Evolutionary conservation across 2,329 filamentous ascomycete genomes (phyloP).

Genomic region (Hypoxylon sp.): DNA sequence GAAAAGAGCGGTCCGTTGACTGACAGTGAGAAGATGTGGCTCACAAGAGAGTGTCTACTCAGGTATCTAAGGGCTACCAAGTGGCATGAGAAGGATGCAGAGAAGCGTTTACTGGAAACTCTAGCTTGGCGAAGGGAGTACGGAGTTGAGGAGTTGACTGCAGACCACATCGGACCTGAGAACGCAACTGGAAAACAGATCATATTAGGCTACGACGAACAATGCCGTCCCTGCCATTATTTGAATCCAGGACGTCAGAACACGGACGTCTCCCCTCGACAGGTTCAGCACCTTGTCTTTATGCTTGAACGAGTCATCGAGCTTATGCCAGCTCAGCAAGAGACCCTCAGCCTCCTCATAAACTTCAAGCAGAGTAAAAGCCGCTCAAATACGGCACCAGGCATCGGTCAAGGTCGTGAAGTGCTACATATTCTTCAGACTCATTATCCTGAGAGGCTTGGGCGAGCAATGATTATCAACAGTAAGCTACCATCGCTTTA

Average conservation of each 20-base stretch:
- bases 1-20: constrained; percentile 75
- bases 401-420: constrained; percentile 81
- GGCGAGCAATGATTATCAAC: constrained; percentile 89
- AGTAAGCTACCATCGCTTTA: constrained; percentile 63
- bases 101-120: constrained; percentile 83
- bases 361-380: constrained; percentile 88
- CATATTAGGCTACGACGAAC: constrained; percentile 86
- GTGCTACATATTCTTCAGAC: constrained; percentile 93
- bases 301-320: constrained; percentile 94
- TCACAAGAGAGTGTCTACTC: constrained; percentile 91
- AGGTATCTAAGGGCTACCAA: constrained; percentile 95
- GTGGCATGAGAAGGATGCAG: constrained; percentile 82
- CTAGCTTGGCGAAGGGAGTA: constrained; percentile 93
- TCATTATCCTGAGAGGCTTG: constrained; percentile 94
- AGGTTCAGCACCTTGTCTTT: constrained; percentile 94
- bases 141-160: constrained; percentile 80
- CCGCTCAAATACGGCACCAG: constrained; percentile 79
- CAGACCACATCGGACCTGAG: constrained; percentile 91
- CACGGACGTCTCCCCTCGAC: constrained; percentile 85
- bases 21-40: constrained; percentile 87
- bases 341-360: constrained; percentile 87
- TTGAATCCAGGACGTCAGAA: constrained; percentile 92
- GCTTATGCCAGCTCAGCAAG: constrained; percentile 86
- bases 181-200: constrained; percentile 98
- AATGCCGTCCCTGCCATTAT: constrained; percentile 90